Conservation (phyloP, 192 early-diverging fungal species). For the Chytriomyces sp. region DNA sequence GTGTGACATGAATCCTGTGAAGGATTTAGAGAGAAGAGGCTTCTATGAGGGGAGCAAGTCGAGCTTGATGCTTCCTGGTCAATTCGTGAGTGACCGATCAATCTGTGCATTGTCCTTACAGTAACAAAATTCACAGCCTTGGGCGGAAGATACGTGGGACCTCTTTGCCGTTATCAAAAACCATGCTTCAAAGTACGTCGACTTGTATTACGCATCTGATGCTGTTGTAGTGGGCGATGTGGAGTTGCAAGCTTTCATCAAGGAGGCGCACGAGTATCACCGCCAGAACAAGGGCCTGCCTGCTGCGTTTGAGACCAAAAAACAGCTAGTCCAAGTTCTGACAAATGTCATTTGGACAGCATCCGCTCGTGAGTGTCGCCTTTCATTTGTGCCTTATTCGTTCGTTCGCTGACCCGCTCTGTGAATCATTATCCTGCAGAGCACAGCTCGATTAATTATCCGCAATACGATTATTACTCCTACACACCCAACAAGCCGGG, state of each 20-base stretch:
- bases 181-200: neutral
- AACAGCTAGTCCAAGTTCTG: neutral
- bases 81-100: neutral
- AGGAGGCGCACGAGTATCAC: neutral
- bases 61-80: constrained; percentile 4
- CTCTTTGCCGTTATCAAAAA: constrained; percentile 6
- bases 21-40: constrained; percentile 3
- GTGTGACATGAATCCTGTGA: constrained; percentile 12
- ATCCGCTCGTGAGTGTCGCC: too few species aligned
- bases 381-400: too few species aligned
- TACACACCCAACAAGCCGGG: constrained; percentile 8
- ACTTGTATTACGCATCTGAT: constrained; percentile 16
- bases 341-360: constrained; percentile 22
- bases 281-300: neutral
- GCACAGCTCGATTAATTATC: constrained; percentile 15
- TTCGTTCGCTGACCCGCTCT: neutral
- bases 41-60: neutral
- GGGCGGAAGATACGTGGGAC: constrained; percentile 16
- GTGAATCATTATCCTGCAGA: too few species aligned
- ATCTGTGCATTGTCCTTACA: neutral
- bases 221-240: neutral
- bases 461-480: constrained; percentile 2
- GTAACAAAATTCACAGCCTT: too few species aligned
- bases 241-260: constrained; percentile 22
- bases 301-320: neutral